These are phyloP conservation scores for Euptelea pleiosperma DNA, from an alignment of 164 flowering plant species.

Conservation along the genomic window DNA sequence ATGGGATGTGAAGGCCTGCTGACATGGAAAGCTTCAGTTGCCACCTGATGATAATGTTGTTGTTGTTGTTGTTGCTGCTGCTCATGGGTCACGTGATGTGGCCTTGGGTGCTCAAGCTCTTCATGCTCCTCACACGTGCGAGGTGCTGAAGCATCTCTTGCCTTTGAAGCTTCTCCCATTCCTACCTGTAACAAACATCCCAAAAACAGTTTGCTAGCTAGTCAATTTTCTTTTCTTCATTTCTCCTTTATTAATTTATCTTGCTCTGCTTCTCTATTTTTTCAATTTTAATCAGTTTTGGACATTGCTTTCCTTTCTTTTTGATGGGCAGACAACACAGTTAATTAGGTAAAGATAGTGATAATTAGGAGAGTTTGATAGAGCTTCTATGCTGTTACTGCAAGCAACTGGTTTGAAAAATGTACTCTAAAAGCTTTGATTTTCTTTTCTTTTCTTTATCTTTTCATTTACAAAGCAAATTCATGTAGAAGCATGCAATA, in stretches of 20 bases:
- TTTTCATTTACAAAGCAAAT: no score
- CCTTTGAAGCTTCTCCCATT: constrained; percentile 49
- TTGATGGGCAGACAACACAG: no score
- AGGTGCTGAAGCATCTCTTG: constrained; percentile 34
- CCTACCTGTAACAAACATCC: constrained; percentile 41
- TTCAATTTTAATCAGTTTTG: no score
- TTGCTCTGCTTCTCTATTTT: not conserved
- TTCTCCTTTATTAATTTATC: no score
- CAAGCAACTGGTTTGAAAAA: no score
- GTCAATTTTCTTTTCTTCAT: constrained; percentile 9
- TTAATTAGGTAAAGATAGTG: no score
- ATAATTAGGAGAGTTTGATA: no score
- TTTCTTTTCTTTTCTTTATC: no score
- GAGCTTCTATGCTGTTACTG: no score
- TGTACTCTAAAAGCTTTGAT: no score
- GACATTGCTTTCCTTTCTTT: no score
- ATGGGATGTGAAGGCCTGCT: constrained; percentile 69
- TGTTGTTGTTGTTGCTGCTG: constrained; percentile 25
- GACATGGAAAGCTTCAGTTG: constrained; percentile 64
- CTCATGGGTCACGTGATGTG: constrained; percentile 22
- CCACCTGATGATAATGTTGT: constrained; percentile 23
- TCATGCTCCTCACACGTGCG: constrained; percentile 41
- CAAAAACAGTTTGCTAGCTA: constrained; percentile 12
- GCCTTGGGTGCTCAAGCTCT: constrained; percentile 30
- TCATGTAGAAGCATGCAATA: no score